Evolutionary conservation across 495 filamentous ascomycete genomes (phyloP).

Genomic region (Sabuloglossum arenarium): DNA sequence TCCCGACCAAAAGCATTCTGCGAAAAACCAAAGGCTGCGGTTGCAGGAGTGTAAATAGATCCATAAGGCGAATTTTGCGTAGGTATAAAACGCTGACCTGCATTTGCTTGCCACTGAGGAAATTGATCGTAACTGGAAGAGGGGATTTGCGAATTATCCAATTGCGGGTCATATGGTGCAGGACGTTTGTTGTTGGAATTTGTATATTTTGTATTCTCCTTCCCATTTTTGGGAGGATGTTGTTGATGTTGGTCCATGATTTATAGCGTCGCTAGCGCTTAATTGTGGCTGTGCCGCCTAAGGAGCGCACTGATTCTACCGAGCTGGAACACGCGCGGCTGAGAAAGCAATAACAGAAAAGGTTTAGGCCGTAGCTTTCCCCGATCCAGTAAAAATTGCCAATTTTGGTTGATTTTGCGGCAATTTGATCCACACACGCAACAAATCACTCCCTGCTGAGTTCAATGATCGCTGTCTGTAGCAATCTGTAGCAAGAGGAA

Average conservation of each 20-base stretch:
- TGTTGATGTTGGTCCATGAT: neutral
- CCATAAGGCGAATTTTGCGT: neutral
- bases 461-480: neutral
- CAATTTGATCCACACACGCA: neutral
- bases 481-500: neutral
- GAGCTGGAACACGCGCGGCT: neutral
- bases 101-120: neutral
- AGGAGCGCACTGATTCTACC: neutral
- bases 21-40: neutral
- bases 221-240: neutral
- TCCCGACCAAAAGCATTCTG: neutral
- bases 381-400: neutral
- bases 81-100: neutral
- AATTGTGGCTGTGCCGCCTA: neutral
- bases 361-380: neutral
- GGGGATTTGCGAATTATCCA: neutral
- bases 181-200: neutral
- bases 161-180: neutral
- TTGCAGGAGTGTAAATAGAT: neutral
- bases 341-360: neutral
- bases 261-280: neutral
- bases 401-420: neutral
- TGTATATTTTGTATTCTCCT: neutral
- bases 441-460: neutral
- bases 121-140: neutral